Base-by-base conservation (phyloP, 805 yeast species). In the Yarrowia yakushimensis region DNA sequence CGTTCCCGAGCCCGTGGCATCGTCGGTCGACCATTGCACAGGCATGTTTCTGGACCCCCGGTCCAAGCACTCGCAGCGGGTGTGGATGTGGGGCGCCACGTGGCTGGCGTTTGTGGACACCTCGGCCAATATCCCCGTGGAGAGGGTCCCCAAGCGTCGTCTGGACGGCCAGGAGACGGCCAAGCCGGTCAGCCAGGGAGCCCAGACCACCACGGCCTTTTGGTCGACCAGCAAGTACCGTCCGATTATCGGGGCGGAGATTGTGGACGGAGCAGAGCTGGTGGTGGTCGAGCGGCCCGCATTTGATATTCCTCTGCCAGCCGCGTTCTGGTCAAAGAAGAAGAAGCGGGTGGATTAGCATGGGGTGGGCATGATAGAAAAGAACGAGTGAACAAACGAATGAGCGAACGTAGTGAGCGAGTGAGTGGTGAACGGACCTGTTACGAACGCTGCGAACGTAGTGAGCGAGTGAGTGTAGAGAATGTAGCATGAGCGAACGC, bases 1-100 rank as follows among this genome's bases (percentile, higher is more conserved):
- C 60, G 74, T 91, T 66, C 97, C 98, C 1, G 77, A 77, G 36
- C 83, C 84, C 65, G 85, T 87, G 65, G 70, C 79, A 17, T 72
- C 77, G 2, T 76, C 82, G 60, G 81, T 81, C 17, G 93, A 88
- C 63, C 85, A 86, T 68, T 85, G 96, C 62, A 79, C 82, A 64
- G 97, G 96, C 15, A 73, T 88, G 12, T 89, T 88, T 70, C 70
- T 72, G 15, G 84, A 83, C 60, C 72, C 75, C 33, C 27, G 39
- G 57, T 72, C 75, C 33, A 39, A 55, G 6, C 36, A 30, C 20
- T 67, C 74, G 1, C 69, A 75, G 33, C 78, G 82, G 63, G 76
- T 87, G 15, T 93, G 97, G 97, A 74, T 90, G n/a, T 91, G 89
- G 82, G 96, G 97, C 1, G 79, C 88, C 20, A 82, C 82, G 59